Base-by-base conservation (phyloP, 1,139 yeast species). In the Debaryomyces subglobosus region DNA sequence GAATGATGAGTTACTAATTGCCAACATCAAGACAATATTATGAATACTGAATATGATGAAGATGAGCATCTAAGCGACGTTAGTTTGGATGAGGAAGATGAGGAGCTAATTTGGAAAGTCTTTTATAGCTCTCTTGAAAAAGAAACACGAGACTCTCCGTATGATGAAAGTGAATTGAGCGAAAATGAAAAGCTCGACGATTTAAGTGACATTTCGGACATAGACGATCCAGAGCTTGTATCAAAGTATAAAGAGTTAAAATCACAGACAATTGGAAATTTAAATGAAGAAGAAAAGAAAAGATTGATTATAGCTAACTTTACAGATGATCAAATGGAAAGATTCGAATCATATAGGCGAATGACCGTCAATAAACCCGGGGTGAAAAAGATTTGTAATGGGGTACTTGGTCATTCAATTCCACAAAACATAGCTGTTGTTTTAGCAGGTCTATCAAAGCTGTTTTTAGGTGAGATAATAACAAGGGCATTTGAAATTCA, bases 271-370 rank as follows among this genome's bases (percentile, higher is more conserved):
- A 56, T 65, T 2, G 68, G 65, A 43, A 55, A 60, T 33, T 56
- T 72, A 39, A 53, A 58, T 8, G 77, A 74, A 43, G 79, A 74
- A 51, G 92, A 86, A 45, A 77, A 81, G 52, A 78, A 83, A 63
- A 78, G 88, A 54, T 61, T 91, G 24, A 69, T 92, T 53, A 79
- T 91, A 53, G 82, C 89, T 20, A 82, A 84, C 55, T 82, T 94
- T 62, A 85, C 87, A 50, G 82, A 81, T n/a, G 89, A 85, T 35
- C 97, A 94, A 62, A 86, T 89, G 86, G 85, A 85, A 52, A 69
- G 97, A 45, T 92, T 91, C 65, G 97, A 91, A 62, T 89, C 89
- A 10, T 91, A 85, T 64, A 78, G 97, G 55, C 76, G 98, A 56
- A 87, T 96, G 48, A 86, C 90, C 32, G 72, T 94, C 44, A 90